Percentiles rank a stretch among this genome's conserved stretches.
These are phyloP conservation scores for Wolfiporia cocos DNA, from an alignment of 1,284 basidiomycete species.

Conservation along the genomic window DNA sequence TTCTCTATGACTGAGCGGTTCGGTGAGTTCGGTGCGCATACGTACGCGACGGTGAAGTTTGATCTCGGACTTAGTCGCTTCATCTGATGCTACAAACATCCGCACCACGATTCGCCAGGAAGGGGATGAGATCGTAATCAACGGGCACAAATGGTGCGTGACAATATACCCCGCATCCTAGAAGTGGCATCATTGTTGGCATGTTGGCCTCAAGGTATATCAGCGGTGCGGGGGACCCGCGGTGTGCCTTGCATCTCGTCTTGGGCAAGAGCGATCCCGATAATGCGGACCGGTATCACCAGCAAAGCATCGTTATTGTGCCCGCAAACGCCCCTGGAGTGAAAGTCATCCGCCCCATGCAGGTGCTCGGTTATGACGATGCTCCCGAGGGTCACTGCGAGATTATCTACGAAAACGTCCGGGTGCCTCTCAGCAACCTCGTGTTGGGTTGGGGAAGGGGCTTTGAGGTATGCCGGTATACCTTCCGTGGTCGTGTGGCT, in stretches of 20 bases:
- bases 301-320: constrained; percentile 93
- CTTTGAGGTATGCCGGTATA: constrained; percentile 58
- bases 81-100: constrained; percentile 96
- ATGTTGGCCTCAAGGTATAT: constrained; percentile 70
- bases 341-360: constrained; percentile 86
- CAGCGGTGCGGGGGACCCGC: constrained; percentile 93
- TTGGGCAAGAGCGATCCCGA: constrained; percentile 87
- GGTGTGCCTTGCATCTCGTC: constrained; percentile 86
- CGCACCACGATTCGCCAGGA: constrained; percentile 83
- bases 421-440: constrained; percentile 79
- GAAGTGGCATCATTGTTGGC: background rate
- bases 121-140: constrained; percentile 88
- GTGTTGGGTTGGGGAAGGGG: constrained; percentile 92
- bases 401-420: constrained; percentile 90
- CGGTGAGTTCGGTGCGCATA: constrained; percentile 39
- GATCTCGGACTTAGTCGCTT: constrained; percentile 59
- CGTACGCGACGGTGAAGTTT: background rate
- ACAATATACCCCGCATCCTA: constrained; percentile 1
- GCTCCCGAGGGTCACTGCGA: constrained; percentile 96
- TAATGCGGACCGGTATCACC: constrained; percentile 69
- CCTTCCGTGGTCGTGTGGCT: background rate
- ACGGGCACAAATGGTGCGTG: constrained; percentile 90
- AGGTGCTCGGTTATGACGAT: constrained; percentile 91
- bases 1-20: constrained; percentile 95
- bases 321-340: constrained; percentile 87